Evolutionary conservation across 1,139 yeast genomes (phyloP).

Genomic region (Pichia sp.): DNA sequence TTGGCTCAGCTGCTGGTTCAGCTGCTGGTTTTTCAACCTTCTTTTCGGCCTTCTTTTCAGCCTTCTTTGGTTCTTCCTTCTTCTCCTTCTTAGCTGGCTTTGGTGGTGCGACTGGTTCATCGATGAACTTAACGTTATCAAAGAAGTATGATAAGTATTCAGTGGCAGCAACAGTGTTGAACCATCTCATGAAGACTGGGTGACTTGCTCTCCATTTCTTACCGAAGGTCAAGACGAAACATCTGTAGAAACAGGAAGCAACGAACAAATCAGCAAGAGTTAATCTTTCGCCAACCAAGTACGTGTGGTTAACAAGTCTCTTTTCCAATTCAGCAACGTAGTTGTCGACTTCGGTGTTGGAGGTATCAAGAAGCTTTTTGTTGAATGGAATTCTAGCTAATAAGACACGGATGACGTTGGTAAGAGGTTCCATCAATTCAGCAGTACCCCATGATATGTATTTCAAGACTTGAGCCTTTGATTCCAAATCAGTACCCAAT

Average conservation of each 20-base stretch:
- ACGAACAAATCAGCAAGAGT: conserved; percentile 77
- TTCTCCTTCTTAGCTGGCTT: conserved; percentile 59
- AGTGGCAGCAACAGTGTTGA: conserved; percentile 59
- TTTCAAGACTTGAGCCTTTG: conserved; percentile 66
- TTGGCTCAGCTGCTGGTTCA: conserved; percentile 39
- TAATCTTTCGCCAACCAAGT: conserved; percentile 86
- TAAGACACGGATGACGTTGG: conserved; percentile 40
- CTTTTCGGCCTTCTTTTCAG: conserved; percentile 34
- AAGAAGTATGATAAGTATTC: conserved; percentile 48
- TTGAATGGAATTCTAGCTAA: conserved; percentile 61
- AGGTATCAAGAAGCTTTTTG: conserved; percentile 70
- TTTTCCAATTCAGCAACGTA: conserved; percentile 47
- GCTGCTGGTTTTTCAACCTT: conserved; percentile 40
- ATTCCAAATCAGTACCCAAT: conserved; percentile 48
- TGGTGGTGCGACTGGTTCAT: conserved; percentile 71
- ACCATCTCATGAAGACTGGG: conserved; percentile 86
- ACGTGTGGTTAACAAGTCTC: conserved; percentile 73
- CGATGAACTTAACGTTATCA: conserved; percentile 52
- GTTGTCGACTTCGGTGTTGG: conserved; percentile 33
- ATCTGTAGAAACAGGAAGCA: conserved; percentile 58
- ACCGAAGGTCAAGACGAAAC: conserved; percentile 67
- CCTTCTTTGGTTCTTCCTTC: conserved; percentile 31
- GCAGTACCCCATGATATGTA: conserved; percentile 82
- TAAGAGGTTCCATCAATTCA: conserved; percentile 52
- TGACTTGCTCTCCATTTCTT: conserved; percentile 67